Evolutionary conservation across 2,329 filamentous ascomycete genomes (phyloP).

Genomic region (Aureobasidium pullulans): DNA sequence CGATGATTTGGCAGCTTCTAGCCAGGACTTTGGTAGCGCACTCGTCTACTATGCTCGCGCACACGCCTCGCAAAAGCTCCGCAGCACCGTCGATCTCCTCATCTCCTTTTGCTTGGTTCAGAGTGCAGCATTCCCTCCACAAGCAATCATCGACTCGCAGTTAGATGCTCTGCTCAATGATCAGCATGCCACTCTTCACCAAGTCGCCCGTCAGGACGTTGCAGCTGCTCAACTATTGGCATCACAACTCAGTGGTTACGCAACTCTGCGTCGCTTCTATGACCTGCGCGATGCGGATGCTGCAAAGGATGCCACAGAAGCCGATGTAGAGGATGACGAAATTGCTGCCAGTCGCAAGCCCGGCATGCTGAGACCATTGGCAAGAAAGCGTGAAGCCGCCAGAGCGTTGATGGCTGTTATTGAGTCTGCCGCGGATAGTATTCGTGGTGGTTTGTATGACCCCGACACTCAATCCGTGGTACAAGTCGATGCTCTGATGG

Average conservation of each 20-base stretch:
- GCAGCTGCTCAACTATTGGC: constrained; percentile 79
- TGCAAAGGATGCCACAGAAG: constrained; percentile 2
- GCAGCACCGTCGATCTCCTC: constrained; percentile 76
- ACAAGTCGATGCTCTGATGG: constrained; percentile 77
- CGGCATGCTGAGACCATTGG: constrained; percentile 41
- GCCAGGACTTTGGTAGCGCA: constrained; percentile 74
- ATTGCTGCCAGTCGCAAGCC: constrained; percentile 21
- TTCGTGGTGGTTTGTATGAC: constrained; percentile 85
- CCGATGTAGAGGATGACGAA: not conserved
- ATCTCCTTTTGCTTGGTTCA: constrained; percentile 83
- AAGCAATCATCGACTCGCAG: constrained; percentile 63
- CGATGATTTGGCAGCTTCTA: constrained; percentile 63
- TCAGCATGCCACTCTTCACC: constrained; percentile 63
- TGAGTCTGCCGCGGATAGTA: constrained; percentile 78
- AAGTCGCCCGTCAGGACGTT: constrained; percentile 65
- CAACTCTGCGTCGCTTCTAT: constrained; percentile 83
- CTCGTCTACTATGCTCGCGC: constrained; percentile 87
- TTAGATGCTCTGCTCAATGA: constrained; percentile 63
- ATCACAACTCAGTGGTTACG: constrained; percentile 83
- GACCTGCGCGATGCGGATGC: constrained; percentile 70
- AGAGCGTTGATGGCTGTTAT: constrained; percentile 75
- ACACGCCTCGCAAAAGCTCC: constrained; percentile 69
- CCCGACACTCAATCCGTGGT: constrained; percentile 72
- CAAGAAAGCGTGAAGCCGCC: constrained; percentile 62
- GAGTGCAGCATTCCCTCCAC: constrained; percentile 69